A percentile compares a stretch with the other conserved stretches of the same genome.
Conservation (phyloP, 2,329 filamentous ascomycete species). For the Ophiocordyceps camponoti-floridani region DNA sequence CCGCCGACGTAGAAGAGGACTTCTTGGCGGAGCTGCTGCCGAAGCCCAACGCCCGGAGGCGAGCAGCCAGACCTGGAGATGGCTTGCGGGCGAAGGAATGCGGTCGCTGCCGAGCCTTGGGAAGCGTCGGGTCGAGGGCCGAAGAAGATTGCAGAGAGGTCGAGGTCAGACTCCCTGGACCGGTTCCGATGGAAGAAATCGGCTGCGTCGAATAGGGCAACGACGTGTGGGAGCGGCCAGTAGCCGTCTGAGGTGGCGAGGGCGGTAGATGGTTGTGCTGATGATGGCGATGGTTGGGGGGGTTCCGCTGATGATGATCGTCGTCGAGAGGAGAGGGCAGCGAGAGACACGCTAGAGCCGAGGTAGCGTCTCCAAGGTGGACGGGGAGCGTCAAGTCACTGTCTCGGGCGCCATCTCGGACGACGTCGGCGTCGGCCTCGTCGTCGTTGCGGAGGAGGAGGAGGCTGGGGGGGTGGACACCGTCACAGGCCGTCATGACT, state of each 20-base stretch:
- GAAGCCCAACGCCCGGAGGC: slow-evolving; percentile 47
- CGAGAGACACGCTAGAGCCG: background rate
- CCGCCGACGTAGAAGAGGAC: slow-evolving; percentile 9
- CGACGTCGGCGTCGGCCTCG: background rate
- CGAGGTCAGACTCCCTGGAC: background rate
- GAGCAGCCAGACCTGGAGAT: slow-evolving; percentile 45
- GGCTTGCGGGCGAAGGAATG: slow-evolving; percentile 31
- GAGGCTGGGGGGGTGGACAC: background rate
- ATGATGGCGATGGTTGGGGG: no score
- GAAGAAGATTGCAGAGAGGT: background rate
- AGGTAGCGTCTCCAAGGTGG: background rate
- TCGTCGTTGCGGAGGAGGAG: background rate
- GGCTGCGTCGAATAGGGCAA: no score
- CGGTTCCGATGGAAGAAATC: background rate
- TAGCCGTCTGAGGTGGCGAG: background rate
- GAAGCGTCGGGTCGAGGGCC: background rate
- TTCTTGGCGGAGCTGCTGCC: slow-evolving; percentile 23
- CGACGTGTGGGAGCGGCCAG: background rate
- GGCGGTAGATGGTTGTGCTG: background rate
- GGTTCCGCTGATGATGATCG: no score
- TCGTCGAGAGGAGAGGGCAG: background rate
- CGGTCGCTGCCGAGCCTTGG: slow-evolving; percentile 5
- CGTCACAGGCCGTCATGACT: background rate
- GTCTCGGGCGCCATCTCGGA: background rate
- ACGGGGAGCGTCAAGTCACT: background rate